Evolutionary conservation across 1,284 basidiomycete species (phyloP), one percentile per base, ranked within the genome.

Genomic region (Trichosporon sp.): DNA sequence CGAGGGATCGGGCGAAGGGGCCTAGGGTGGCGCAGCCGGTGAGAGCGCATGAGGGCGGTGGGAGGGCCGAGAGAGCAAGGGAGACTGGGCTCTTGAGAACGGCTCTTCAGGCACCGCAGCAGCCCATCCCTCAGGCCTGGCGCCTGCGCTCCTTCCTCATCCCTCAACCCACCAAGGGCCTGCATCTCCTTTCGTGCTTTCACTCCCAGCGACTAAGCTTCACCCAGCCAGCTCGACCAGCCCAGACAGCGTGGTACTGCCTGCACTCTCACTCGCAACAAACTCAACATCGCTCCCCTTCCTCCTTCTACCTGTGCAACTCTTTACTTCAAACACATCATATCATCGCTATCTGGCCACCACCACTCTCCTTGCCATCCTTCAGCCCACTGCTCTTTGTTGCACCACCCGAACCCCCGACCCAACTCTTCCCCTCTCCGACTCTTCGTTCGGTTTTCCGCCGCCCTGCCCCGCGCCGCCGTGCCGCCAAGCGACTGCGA

Each of bases 311-410:
- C 38, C 16, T 19, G 46, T 48, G 46, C 46, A 5, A 5, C n/a
- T 19, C 3, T 16, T 19, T n/a, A 16, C 19, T 48, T 12, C 21
- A 19, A 54, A 54, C 51, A n/a, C n/a, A 26, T 16, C 16, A 54
- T 16, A 54, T 37, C 51, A 54, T 16, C 43, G 51, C 51, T 26
- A 54, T 54, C 51, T 54, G 51, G 51, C 51, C 51, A 54, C n/a
- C 51, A 21, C 51, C 51, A 54, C 51, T 19, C n/a, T 54, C 51
- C 19, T 54, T 54, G 51, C 19, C 19, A 26, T 10, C 14, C 19
- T n/a, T n/a, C 48, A 43, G 40, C 40, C 40, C 40, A 43, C 40
- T 12, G 40, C 12, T 43, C 40, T 11, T 43, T 51, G 4, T 54
- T 48, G 46, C 46, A 48, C 46, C 14, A 48, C 46, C 46, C 38